Evolutionary conservation across 257 asterid species (phyloP), one percentile per base, ranked within the genome.

Genomic region (Solanum peruvianum): DNA sequence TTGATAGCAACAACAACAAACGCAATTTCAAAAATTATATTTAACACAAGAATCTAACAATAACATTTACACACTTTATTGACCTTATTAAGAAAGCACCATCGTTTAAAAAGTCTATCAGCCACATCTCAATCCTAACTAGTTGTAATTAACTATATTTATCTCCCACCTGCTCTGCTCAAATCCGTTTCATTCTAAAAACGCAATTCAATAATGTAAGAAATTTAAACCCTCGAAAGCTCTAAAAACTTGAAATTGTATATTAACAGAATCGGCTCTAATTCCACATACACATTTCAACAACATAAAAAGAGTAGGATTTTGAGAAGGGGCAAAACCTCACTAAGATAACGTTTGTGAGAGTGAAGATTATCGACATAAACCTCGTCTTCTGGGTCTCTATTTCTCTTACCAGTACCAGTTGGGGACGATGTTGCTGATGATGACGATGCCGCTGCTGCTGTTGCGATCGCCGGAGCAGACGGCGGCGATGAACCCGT

Each of bases 281-380:
- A 76, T 76, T 76, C 35, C 12, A 13, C n/a, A 42, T 2, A 72
- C 56, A 37, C 31, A 60, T 7, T 52, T 33, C 35, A 35, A 45
- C 58, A 18, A 29, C 27, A 18, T 21, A 82, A 76, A 56, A 67
- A 16, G 13, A 41, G 35, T 37, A 78, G 27, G 27, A 58, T 45
- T 14, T 45, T 1, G 60, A 73, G 60, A 70, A 47, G 45, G n/a
- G 37, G 25, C 18, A 83, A 6, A 15, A 95, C 99, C 99, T 97
- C 99, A 90, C 97, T 97, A 39, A 97, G 96, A 89, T 97, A 97
- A 56, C 99, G 98, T 91, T 97, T 97, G 92, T 96, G 99, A 35
- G 98, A 95, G 86, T 93, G 93, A 58, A 97, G 96, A 92, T 97
- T 97, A 77, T 97, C 99, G 27, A 96, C 86, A 88, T 97, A 97